Base-by-base conservation (phyloP, 176 grass and related monocot species). In the Pontederia paniculata region DNA sequence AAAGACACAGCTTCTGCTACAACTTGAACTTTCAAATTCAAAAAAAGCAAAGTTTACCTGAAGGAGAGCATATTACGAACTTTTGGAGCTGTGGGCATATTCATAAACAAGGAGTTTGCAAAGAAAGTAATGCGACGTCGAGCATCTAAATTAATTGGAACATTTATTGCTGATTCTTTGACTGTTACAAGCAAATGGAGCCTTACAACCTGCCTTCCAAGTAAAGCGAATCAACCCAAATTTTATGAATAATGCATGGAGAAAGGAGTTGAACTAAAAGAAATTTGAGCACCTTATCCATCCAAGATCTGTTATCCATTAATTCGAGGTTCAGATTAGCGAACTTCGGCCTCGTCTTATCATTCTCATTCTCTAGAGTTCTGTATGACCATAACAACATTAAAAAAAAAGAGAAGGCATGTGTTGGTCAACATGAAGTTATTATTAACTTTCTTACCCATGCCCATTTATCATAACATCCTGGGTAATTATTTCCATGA, bases 81-180 rank as follows among this genome's bases (percentile, higher is more conserved):
- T 62, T 66, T 69, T 67, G 80, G 93, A 70, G 93, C 80, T 50
- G 8, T 50, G 59, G 86, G 93, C 86, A 98, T 84, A 46, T 59
- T 81, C 93, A 98, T 98, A 73, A 91, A 98, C 69, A 98, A 75
- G 55, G 93, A 98, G 74, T 98, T 98, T 51, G 93, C 80, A 80
- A 98, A 98, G 65, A 98, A 98, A 28, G 86, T 98, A 41, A 98
- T 91, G 48, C 93, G 89, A 44, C 93, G 82, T 31, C 78, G 87
- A 69, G 93, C 93, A 51, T 98, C 93, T 69, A 90, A 76, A 54
- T 91, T 91, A 0, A 70, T 74, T 12, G 93, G 93, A 42, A 91
- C 77, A 62, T 86, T 76, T 69, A 89, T 90, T 67, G 86, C 93
- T 77, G 93, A 98, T 77, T 98, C 93, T 74, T 88, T 91, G 12